Base-by-base conservation (phyloP, 1,284 basidiomycete genomes). In the Cryptococcus sp. region DNA sequence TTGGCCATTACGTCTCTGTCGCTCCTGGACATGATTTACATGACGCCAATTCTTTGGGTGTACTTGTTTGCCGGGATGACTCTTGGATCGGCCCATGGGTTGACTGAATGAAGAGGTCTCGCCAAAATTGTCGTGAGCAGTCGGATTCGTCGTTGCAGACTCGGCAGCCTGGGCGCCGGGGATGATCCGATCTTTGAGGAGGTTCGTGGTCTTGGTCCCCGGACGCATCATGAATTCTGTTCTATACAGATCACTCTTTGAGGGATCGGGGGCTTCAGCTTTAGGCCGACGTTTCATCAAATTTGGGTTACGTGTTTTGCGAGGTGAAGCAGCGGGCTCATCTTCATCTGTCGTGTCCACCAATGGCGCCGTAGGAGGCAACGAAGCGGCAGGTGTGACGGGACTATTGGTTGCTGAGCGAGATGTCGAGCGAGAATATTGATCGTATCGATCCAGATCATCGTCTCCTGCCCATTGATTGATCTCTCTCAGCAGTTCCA, bases 41-140 rank as follows among this genome's bases (percentile, higher is more conserved):
- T 53, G 63, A 21, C 63, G 54, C 72, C 72, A 74, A 41, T 72
- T 69, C n/a, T 63, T 59, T 1, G 59, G 61, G 47, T 70, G 67
- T 3, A 53, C 11, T 44, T 52, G 50, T 21, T 39, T 23, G 2
- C 34, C 28, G 24, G 21, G 23, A 28, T 39, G 18, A 36, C 32
- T 25, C 19, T 37, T 37, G 14, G 34, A 21, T 21, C 18, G 7
- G n/a, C 18, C 23, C 19, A 19, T 43, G 40, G 41, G 41, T 32
- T 37, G 48, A 7, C 48, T 25, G 22, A 22, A 50, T 11, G 53
- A 32, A 3, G 53, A 52, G 2, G 55, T 41, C 3, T 40, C 14
- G 13, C 61, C 64, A 40, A 66, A 62, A 25, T 53, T 41, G 49
- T 68, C 64, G n/a, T 52, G 45, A 23, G 57, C 62, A 2, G 55